A percentile compares a stretch with the other conserved stretches of the same genome.
Conservation (phyloP, 257 asterid genomes). For the Capsicum baccatum region DNA sequence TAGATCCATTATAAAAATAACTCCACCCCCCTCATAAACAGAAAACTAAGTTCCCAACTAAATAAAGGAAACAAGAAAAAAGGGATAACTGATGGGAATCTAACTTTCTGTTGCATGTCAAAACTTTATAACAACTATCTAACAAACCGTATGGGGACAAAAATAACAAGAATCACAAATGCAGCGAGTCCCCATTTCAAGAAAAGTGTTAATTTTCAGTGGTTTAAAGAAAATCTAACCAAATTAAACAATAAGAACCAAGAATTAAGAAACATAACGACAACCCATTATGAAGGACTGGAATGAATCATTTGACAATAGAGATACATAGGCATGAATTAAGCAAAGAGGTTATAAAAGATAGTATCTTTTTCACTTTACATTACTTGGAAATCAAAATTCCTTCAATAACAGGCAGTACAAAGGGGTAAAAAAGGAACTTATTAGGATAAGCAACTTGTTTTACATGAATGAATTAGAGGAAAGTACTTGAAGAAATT, state of each 20-base stretch:
- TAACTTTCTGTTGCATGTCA: constrained; percentile 29
- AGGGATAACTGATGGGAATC: neutral
- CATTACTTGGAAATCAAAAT: constrained; percentile 10
- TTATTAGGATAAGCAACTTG: neutral
- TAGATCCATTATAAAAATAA: constrained; percentile 15
- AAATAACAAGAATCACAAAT: constrained; percentile 8
- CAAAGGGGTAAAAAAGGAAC: neutral
- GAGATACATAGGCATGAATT: neutral
- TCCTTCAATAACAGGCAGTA: neutral
- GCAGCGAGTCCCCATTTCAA: constrained; percentile 30
- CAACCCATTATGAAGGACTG: constrained; percentile 25
- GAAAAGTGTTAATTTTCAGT: neutral
- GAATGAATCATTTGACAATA: neutral
- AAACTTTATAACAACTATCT: neutral
- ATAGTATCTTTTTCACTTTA: constrained; percentile 23
- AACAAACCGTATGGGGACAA: neutral
- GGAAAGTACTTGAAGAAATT: neutral
- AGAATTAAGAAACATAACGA: constrained; percentile 22
- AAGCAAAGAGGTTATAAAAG: neutral
- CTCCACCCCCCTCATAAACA: neutral
- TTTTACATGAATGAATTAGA: constrained; percentile 24
- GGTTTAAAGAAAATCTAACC: constrained; percentile 19
- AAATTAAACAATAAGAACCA: neutral
- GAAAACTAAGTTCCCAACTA: neutral
- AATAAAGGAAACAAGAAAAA: constrained; percentile 20